Conservation (phyloP, 306 rosid genomes). For the Inga leiocalycina region DNA sequence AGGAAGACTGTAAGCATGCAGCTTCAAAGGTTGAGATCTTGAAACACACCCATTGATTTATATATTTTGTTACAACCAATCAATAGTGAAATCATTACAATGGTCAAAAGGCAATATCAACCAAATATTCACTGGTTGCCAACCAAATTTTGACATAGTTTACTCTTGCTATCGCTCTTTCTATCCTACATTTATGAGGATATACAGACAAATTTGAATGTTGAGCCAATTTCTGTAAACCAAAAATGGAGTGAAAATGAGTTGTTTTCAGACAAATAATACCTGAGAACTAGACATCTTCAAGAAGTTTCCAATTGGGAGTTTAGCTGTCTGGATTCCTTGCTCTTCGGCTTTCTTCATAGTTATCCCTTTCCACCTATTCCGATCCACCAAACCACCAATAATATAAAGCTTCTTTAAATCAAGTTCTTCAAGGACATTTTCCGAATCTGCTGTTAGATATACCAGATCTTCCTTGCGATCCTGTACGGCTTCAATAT, state of each 20-base stretch:
- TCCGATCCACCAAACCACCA: conserved; percentile 94
- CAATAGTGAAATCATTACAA: not conserved
- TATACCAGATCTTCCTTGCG: conserved; percentile 75
- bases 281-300: conserved; percentile 96
- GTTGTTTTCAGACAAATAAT: conserved; percentile 31
- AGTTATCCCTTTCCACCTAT: conserved; percentile 90
- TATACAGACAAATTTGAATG: not conserved
- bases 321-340: conserved; percentile 89
- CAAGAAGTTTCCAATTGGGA: conserved; percentile 80
- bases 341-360: conserved; percentile 87
- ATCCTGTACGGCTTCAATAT: conserved; percentile 71
- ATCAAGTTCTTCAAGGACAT: conserved; percentile 88
- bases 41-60: not conserved
- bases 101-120: not conserved
- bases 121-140: not conserved
- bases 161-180: not conserved
- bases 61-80: not conserved
- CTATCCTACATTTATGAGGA: not conserved
- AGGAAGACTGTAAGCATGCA: conserved; percentile 12
- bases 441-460: conserved; percentile 85
- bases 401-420: conserved; percentile 66
- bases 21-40: conserved; percentile 8
- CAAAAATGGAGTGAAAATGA: not conserved
- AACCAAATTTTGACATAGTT: conserved; percentile 2
- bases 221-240: not conserved